Evolutionary conservation across 139 green algal genomes (phyloP), one percentile per base, ranked within the genome.

Genomic region (Zygnema circumcarinatum): DNA sequence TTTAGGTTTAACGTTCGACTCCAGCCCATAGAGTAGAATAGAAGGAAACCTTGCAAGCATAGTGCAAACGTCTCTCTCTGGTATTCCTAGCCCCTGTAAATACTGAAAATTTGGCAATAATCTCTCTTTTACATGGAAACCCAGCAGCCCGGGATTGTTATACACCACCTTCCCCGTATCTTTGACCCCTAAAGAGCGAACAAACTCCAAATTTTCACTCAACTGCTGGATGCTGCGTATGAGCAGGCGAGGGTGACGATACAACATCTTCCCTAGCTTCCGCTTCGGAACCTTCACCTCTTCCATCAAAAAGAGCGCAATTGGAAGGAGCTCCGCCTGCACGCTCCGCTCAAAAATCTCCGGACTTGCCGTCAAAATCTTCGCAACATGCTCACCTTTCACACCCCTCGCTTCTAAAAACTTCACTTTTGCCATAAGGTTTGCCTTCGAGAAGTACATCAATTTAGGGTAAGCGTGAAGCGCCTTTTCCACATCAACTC

Each of bases 51-150:
- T 42, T 1, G 32, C 62, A 47, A 56, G 29, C 67, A 88, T 84
- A 21, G 31, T n/a, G 32, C 20, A 32, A 21, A 76, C 79, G 2
- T 35, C 39, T n/a, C 31, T 41, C 67, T 81, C 68, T 42, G 67
- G 32, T 36, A 84, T 56, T 36, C 68, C 74, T 35, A 88, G 67
- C 29, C 82, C 67, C 67, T 88, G 36, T 52, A 88, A 52, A 53
- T 72, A 88, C 1, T 38, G 25, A 42, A 88, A 69, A 38, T 80
- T 40, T 7, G 82, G 82, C 82, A 74, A 68, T 25, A 88, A 47
- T 35, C 40, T 83, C 22, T 38, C 32, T 74, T 82, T 35, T 21
- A 84, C 32, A 35, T 62, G 21, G 35, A 47, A 35, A 41, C 32
- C 38, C 62, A 88, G 68, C 67, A 88, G 36, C 22, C 39, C 35